A percentile compares a stretch with the other conserved stretches of the same genome.
Evolutionary conservation across 768 basidiomycete genomes (phyloP).

Genomic region (Russula foetens): DNA sequence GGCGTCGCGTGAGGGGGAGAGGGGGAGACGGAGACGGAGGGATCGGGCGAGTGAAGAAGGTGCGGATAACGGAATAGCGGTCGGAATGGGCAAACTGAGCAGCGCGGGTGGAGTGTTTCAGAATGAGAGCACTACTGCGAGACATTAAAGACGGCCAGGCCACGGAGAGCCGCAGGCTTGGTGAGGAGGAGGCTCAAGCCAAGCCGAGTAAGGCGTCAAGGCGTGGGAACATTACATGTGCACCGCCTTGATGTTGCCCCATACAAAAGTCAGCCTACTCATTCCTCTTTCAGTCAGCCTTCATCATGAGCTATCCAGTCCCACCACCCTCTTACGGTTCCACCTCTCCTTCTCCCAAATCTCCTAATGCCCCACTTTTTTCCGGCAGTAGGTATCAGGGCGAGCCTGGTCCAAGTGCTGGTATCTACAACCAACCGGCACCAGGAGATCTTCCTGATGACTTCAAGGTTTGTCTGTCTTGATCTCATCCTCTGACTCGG

Average conservation of each 20-base stretch:
- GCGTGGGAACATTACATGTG: slow-evolving; percentile 5
- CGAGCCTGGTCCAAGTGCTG: slow-evolving; percentile 34
- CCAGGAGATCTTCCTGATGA: slow-evolving; percentile 81
- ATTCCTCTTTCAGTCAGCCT: not conserved
- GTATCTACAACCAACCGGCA: slow-evolving; percentile 65
- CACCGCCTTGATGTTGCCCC: too few relatives aligned
- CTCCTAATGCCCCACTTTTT: slow-evolving; percentile 47
- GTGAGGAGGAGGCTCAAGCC: too few relatives aligned
- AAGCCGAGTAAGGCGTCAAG: too few relatives aligned
- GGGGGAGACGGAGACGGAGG: not conserved
- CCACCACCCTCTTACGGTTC: slow-evolving; percentile 52
- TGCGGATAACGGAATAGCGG: slow-evolving; percentile 23
- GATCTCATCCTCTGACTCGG: not conserved
- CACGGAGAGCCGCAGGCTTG: too few relatives aligned
- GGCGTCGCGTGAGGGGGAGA: not conserved
- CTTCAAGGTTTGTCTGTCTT: slow-evolving; percentile 62
- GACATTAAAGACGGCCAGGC: not conserved
- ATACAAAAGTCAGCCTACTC: not conserved
- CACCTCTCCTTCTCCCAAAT: slow-evolving; percentile 32
- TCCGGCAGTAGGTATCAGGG: slow-evolving; percentile 24
- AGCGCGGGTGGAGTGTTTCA: slow-evolving; percentile 8
- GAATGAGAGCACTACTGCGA: not conserved
- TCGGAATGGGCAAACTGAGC: slow-evolving; percentile 14
- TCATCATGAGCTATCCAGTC: slow-evolving; percentile 38
- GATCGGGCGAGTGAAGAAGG: slow-evolving; percentile 18